Evolutionary conservation across 192 early-diverging fungal genomes (phyloP), one percentile per base, ranked within the genome.

Genomic region (Rhizoclosmatium sp.): DNA sequence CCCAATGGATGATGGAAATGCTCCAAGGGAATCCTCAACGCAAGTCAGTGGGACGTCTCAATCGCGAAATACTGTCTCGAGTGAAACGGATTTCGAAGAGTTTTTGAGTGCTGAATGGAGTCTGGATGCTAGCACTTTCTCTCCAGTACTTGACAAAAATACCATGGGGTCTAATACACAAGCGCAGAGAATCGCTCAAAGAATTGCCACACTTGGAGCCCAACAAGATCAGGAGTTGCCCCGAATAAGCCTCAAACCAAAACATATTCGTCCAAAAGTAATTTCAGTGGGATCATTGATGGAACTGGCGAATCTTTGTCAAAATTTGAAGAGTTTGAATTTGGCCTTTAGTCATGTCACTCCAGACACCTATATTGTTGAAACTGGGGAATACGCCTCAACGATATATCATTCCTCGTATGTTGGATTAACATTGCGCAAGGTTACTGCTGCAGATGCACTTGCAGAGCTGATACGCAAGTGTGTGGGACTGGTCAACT

Each of bases 311-410:
- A 58, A 10, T 14, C n/a, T 9, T 39, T 71, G 69, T 47, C 69
- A 46, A 12, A 56, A 56, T 16, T 49, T 71, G 48, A 71, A 56
- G 41, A 56, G 49, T 39, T 42, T 71, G 47, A 71, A 71, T 42
- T 39, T 71, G 3, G 47, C 69, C 2, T 45, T 31, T 47, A 31
- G 19, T 42, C 16, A 16, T 16, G 21, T 71, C 12, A 21, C 16
- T 7, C 69, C 69, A 14, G 69, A 71, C 51, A 71, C 69, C 4
- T 39, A 58, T 56, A 14, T 71, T 40, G 39, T 56, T 0, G 69
- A 71, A 58, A 56, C 51, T n/a, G 39, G 40, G 10, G 48, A 71
- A 39, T 71, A 56, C 39, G 45, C 12, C 5, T 47, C 45, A 23
- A 49, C 21, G 14, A 46, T 71, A 7, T 39, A 47, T 3, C 19